These are phyloP conservation scores for Wakefieldia striispora DNA, from an alignment of 768 basidiomycete genomes.

Conservation along the genomic window DNA sequence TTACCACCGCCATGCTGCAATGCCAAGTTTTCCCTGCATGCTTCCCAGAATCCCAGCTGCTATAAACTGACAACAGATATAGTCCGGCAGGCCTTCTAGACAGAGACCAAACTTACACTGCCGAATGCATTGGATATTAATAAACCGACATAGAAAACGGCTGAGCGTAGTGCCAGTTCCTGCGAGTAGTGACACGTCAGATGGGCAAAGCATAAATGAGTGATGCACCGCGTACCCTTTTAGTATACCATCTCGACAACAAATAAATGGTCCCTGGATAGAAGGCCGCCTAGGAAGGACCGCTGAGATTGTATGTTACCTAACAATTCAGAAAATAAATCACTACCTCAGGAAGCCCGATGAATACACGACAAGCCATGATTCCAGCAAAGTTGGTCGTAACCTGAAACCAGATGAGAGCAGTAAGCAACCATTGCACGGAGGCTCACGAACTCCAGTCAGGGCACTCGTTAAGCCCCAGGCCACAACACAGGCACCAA, in stretches of 20 bases:
- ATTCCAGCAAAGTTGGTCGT: constrained; percentile 56
- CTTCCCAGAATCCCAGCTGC: constrained; percentile 68
- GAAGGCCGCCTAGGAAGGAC: constrained; percentile 47
- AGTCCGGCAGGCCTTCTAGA: background rate
- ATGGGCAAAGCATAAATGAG: no score
- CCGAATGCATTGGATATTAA: constrained; percentile 68
- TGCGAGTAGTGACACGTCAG: constrained; percentile 14
- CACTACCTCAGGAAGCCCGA: constrained; percentile 57
- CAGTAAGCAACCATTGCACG: no score
- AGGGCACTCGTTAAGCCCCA: constrained; percentile 66
- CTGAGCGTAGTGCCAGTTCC: constrained; percentile 65
- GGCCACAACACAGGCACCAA: constrained; percentile 54
- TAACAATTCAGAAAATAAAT: background rate
- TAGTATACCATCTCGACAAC: constrained; percentile 27
- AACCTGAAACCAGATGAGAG: no score
- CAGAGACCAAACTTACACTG: constrained; percentile 38
- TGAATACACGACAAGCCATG: constrained; percentile 56
- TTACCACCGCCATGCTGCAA: constrained; percentile 70
- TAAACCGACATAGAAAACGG: constrained; percentile 56
- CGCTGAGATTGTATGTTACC: background rate
- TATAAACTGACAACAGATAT: constrained; percentile 44
- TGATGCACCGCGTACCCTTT: constrained; percentile 9
- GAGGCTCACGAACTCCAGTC: constrained; percentile 43
- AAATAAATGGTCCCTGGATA: constrained; percentile 55
- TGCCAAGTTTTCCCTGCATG: constrained; percentile 66